Evolutionary conservation across 495 filamentous ascomycete genomes (phyloP).

Genomic region (Aspergillus hancockii): DNA sequence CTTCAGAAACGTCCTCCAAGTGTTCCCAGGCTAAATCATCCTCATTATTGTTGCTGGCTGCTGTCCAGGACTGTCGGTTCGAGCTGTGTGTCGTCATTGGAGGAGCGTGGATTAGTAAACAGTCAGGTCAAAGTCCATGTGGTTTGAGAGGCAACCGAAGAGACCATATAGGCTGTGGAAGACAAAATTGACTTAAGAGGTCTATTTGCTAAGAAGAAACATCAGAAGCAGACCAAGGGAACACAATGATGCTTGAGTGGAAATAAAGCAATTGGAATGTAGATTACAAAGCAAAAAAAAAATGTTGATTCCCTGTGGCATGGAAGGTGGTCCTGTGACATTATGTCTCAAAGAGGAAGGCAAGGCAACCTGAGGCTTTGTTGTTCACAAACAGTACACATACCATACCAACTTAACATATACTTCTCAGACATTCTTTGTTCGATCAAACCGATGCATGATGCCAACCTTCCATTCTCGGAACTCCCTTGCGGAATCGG

Average conservation of each 20-base stretch:
- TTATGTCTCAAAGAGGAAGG: not conserved
- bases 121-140: not conserved
- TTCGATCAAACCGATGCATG: constrained; percentile 45
- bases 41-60: not conserved
- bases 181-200: not conserved
- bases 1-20: constrained; percentile 7
- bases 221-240: not conserved
- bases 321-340: constrained; percentile 3
- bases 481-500: constrained; percentile 55
- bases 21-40: constrained; percentile 15
- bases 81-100: not conserved
- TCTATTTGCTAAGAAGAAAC: not conserved
- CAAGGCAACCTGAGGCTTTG: constrained; percentile 1
- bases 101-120: not conserved
- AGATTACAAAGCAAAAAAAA: not conserved
- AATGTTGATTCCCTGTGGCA: not conserved
- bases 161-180: not conserved
- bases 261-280: not conserved
- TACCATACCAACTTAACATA: not conserved
- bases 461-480: constrained; percentile 69
- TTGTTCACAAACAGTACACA: not conserved
- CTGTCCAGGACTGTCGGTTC: not conserved
- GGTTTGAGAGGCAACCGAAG: not conserved
- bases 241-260: not conserved
- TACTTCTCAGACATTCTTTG: constrained; percentile 2